These are phyloP conservation scores for Botrytis tulipae DNA, from an alignment of 2,329 filamentous ascomycete genomes.

Conservation along the genomic window DNA sequence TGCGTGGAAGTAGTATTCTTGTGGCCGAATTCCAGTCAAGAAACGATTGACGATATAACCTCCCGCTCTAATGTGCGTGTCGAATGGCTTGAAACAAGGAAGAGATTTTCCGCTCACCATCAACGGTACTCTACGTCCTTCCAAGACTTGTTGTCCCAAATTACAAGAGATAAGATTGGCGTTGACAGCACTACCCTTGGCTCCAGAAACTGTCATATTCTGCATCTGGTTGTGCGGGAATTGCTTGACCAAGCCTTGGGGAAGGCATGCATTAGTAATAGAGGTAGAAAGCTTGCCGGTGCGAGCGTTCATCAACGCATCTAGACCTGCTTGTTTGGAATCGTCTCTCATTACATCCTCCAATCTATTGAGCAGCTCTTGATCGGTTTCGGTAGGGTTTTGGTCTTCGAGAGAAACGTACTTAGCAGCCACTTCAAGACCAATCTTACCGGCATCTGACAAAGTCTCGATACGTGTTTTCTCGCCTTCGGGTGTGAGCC, in stretches of 20 bases:
- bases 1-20: slow-evolving; percentile 99
- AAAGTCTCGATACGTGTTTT: slow-evolving; percentile 66
- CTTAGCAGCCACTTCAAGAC: slow-evolving; percentile 75
- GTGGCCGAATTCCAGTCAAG: slow-evolving; percentile 93
- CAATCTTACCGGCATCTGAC: slow-evolving; percentile 63
- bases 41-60: slow-evolving; percentile 95
- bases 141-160: slow-evolving; percentile 91
- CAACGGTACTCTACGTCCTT: slow-evolving; percentile 88
- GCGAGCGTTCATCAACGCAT: slow-evolving; percentile 76
- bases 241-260: slow-evolving; percentile 77
- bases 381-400: slow-evolving; percentile 60
- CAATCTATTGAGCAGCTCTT: slow-evolving; percentile 71
- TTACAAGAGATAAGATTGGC: slow-evolving; percentile 98
- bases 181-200: slow-evolving; percentile 90
- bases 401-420: slow-evolving; percentile 80
- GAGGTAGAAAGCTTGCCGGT: slow-evolving; percentile 70
- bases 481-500: slow-evolving; percentile 79
- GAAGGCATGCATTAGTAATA: slow-evolving; percentile 78
- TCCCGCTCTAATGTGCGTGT: slow-evolving; percentile 83
- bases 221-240: slow-evolving; percentile 99
- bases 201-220: slow-evolving; percentile 94
- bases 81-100: slow-evolving; percentile 89
- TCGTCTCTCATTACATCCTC: slow-evolving; percentile 92
- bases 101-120: slow-evolving; percentile 98
- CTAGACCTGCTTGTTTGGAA: slow-evolving; percentile 84